Base-by-base conservation (phyloP, 805 yeast species). In the Millerozyma acaciae region DNA sequence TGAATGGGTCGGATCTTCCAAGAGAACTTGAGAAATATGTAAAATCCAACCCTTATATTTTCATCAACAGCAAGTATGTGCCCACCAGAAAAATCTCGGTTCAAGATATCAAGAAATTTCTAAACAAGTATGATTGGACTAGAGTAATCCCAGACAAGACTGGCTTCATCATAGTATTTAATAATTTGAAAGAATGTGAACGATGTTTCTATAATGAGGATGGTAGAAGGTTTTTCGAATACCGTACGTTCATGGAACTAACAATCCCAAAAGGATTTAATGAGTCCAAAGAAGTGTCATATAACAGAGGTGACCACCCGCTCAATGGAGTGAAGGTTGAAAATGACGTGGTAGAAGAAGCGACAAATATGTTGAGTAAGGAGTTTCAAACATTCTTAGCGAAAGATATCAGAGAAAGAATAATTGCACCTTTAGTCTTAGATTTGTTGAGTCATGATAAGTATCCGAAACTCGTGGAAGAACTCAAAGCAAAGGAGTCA, bases 91-190 rank as follows among this genome's bases (percentile, higher is more conserved):
- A 65, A 33, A 65, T 78, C 1, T 60, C 68, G 10, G 62, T 77
- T 2, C 68, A 66, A 33, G 86, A 81, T 48, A 61, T 87, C 34
- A 78, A 83, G 45, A 66, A 72, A 17, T 65, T 68, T 19, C 60
- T 86, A 20, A 69, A 69, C 25, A 72, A 68, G 30, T 81, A 81
- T 48, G 75, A 73, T 34, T 82, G 87, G 79, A 73, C 78, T 0
- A 65, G 84, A 34, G 75, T 86, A 2, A 51, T 82, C 30, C 68
- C 76, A 4, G 89, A 83, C 42, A 55, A 54, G 28, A 53, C 70
- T 1, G 96, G 96, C 0, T 80, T 81, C 44, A 86, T 73, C 45
- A 65, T 86, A 23, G 78, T 84, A 1, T 87, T 87, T 56, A 77
- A 78, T 44, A 66, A 72, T 12, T 55, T 70, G 9, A 57, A 57